phyloP scores from a whole-genome alignment of 73 alveolate genomes.

The Blepharisma japonicum region DNA sequence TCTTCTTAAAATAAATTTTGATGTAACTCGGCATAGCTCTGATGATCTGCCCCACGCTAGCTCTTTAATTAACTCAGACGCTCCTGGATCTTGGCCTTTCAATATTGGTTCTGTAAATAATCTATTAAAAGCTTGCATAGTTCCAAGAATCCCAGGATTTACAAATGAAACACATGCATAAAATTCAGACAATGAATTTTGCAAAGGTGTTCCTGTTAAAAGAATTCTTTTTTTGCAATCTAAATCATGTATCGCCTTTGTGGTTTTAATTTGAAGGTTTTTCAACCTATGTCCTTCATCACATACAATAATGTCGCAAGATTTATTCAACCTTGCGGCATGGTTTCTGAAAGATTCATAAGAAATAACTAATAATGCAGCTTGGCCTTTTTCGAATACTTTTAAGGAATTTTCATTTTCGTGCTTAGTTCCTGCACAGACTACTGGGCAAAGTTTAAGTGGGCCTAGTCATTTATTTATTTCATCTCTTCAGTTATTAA shows the following conservation, averaged over 20 bases:
- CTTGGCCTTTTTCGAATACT: background rate
- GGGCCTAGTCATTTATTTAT: slow-evolving; percentile 51
- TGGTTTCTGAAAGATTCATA: slow-evolving; percentile 46
- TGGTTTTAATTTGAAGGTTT: slow-evolving; percentile 61
- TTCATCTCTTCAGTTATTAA: slow-evolving; percentile 58
- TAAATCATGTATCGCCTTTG: slow-evolving; percentile 42
- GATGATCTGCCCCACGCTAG: slow-evolving; percentile 37
- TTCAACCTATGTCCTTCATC: slow-evolving; percentile 87
- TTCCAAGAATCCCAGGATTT: slow-evolving; percentile 51
- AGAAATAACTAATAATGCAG: slow-evolving; percentile 36
- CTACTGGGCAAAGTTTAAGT: slow-evolving; percentile 25
- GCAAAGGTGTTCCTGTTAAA: slow-evolving; percentile 94
- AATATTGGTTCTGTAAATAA: slow-evolving; percentile 43
- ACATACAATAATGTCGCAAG: slow-evolving; percentile 62
- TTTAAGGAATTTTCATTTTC: slow-evolving; percentile 29
- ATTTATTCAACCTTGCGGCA: slow-evolving; percentile 29
- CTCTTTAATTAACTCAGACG: slow-evolving; percentile 30
- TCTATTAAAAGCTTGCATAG: slow-evolving; percentile 33
- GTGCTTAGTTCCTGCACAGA: slow-evolving; percentile 35
- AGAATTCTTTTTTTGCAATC: slow-evolving; percentile 63
- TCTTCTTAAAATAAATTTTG: slow-evolving; percentile 86
- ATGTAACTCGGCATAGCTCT: slow-evolving; percentile 39
- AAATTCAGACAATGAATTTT: slow-evolving; percentile 84
- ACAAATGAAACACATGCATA: slow-evolving; percentile 53
- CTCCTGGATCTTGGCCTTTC: slow-evolving; percentile 34